These are phyloP conservation scores for Suhomyces coccinellae DNA, from an alignment of 1,139 yeast species.

Conservation along the genomic window DNA sequence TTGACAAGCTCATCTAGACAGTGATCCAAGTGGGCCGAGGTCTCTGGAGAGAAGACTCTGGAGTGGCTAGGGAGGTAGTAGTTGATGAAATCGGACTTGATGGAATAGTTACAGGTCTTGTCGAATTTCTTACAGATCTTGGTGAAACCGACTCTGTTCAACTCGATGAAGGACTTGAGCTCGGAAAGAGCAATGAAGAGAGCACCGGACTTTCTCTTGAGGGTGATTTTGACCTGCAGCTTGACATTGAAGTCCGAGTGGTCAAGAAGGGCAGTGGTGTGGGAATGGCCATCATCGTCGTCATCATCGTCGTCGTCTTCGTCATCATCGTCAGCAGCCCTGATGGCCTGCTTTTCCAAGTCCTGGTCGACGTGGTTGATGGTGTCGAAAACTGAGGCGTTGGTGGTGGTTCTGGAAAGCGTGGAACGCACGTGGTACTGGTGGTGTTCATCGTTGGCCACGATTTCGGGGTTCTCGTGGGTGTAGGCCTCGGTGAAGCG, in stretches of 20 bases:
- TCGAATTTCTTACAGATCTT: slow-evolving; percentile 91
- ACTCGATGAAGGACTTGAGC: slow-evolving; percentile 74
- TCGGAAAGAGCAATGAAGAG: slow-evolving; percentile 79
- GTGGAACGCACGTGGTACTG: slow-evolving; percentile 28
- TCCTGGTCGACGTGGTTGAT: slow-evolving; percentile 24
- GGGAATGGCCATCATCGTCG: slow-evolving; percentile 37
- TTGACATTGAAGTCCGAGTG: slow-evolving; percentile 50
- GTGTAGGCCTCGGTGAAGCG: slow-evolving; percentile 30
- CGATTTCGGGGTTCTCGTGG: slow-evolving; percentile 20
- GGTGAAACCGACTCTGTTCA: slow-evolving; percentile 84
- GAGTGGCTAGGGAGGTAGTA: slow-evolving; percentile 46
- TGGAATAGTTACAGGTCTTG: slow-evolving; percentile 65
- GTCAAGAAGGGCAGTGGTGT: slow-evolving; percentile 41
- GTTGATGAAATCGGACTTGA: slow-evolving; percentile 54
- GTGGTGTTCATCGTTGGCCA: slow-evolving; percentile 24
- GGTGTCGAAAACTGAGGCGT: slow-evolving; percentile 30
- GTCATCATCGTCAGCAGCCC: slow-evolving; percentile 23
- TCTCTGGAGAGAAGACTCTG: slow-evolving; percentile 44
- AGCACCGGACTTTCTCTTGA: slow-evolving; percentile 65
- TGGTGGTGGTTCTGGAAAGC: slow-evolving; percentile 31
- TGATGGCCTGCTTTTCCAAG: slow-evolving; percentile 19
- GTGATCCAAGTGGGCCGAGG: slow-evolving; percentile 47
- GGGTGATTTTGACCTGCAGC: slow-evolving; percentile 60
- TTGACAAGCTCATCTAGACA: slow-evolving; percentile 50
- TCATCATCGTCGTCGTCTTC: slow-evolving; percentile 46